Percentiles rank a stretch among this genome's conserved stretches.
phyloP scores from a whole-genome alignment of 768 basidiomycete species.

The Podaxis pistillaris region DNA sequence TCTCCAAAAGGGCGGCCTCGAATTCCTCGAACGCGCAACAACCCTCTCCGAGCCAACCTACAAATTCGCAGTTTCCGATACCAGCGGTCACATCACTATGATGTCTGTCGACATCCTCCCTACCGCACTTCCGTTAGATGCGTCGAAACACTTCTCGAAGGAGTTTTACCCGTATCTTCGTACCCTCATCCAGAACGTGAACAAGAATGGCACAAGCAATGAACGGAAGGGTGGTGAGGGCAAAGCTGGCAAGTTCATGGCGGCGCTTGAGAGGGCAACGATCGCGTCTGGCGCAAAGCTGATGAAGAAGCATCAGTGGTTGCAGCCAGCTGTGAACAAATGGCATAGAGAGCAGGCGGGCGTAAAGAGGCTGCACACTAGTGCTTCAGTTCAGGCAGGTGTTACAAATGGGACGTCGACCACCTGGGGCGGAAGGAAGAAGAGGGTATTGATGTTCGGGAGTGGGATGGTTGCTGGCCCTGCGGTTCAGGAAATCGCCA shows the following conservation, averaged over 20 bases:
- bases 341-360: conserved; percentile 29
- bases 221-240: neutral
- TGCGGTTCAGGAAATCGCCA: conserved; percentile 72
- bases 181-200: conserved; percentile 40
- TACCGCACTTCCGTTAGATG: conserved; percentile 77
- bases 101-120: conserved; percentile 94
- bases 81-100: conserved; percentile 64
- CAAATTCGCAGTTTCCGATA: conserved; percentile 39
- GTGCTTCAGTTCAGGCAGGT: neutral
- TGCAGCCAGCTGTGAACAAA: conserved; percentile 48
- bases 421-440: conserved; percentile 32
- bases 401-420: neutral
- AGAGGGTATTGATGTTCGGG: conserved; percentile 78
- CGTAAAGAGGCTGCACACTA: neutral
- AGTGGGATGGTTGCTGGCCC: conserved; percentile 97
- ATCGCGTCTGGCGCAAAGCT: conserved; percentile 63
- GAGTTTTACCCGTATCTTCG: conserved; percentile 68
- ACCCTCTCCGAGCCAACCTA: conserved; percentile 80
- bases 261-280: conserved; percentile 67
- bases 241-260: conserved; percentile 25
- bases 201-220: conserved; percentile 10
- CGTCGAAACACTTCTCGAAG: conserved; percentile 72
- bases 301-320: conserved; percentile 51
- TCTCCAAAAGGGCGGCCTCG: conserved; percentile 66
- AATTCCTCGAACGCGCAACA: conserved; percentile 75